Evolutionary conservation across 2,329 filamentous ascomycete genomes (phyloP).

Genomic region (Didymella exigua): DNA sequence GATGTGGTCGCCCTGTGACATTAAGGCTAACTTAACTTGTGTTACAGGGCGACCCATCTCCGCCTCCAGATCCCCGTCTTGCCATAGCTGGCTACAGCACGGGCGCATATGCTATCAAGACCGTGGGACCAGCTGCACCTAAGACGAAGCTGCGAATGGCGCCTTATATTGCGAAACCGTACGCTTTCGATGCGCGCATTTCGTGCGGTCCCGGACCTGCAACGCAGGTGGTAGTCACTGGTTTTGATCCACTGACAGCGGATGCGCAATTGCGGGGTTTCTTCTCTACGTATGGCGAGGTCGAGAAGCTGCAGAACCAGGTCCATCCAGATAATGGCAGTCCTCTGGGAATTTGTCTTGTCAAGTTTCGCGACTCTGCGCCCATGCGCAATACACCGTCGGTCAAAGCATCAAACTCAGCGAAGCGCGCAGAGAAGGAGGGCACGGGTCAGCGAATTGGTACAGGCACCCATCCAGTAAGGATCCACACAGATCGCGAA

Average conservation of each 20-base stretch:
- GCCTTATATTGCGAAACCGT: conserved; percentile 81
- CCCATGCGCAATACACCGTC: conserved; percentile 56
- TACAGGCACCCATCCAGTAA: conserved; percentile 65
- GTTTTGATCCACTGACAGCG: conserved; percentile 89
- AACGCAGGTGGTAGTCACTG: conserved; percentile 88
- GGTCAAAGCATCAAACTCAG: conserved; percentile 76
- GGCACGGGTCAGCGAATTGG: conserved; percentile 83
- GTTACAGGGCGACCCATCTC: conserved; percentile 76
- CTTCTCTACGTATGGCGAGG: conserved; percentile 83
- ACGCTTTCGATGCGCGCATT: conserved; percentile 78
- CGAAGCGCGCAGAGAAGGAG: conserved; percentile 76
- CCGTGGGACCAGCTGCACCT: conserved; percentile 63
- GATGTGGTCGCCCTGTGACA: conserved; percentile 50
- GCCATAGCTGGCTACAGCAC: conserved; percentile 66
- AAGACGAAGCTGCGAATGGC: conserved; percentile 74
- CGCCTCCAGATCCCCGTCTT: conserved; percentile 81
- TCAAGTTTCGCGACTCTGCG: conserved; percentile 80
- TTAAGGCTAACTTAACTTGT: conserved; percentile 51
- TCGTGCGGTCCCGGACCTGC: conserved; percentile 89
- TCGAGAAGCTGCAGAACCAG: conserved; percentile 89
- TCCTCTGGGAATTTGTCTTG: conserved; percentile 90
- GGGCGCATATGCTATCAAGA: conserved; percentile 55
- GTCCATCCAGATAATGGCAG: conserved; percentile 94
- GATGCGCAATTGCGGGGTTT: conserved; percentile 77
- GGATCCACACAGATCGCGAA: conserved; percentile 87